Evolutionary conservation across 2,329 filamentous ascomycete species (phyloP).

Genomic region (Teratosphaeria nubilosa): DNA sequence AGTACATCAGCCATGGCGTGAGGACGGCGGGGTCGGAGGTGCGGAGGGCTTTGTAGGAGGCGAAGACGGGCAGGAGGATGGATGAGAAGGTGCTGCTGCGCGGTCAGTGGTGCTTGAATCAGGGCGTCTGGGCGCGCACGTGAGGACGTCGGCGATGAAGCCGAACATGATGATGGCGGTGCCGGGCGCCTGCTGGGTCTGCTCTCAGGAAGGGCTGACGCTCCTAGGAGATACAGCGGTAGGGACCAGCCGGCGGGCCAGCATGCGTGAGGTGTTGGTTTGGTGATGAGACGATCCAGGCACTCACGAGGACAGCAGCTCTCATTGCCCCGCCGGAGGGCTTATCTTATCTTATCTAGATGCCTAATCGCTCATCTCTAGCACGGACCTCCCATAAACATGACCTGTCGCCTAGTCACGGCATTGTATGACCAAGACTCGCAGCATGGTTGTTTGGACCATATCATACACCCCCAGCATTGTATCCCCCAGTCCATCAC

Average conservation of each 20-base stretch:
- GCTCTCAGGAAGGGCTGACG: background rate
- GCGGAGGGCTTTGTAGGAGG: conserved; percentile 95
- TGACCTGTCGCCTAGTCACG: no score
- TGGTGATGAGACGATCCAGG: background rate
- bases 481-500: no score
- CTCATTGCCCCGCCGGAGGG: background rate
- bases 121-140: conserved; percentile 49
- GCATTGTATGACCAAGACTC: no score
- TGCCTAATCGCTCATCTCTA: background rate
- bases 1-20: conserved; percentile 99
- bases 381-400: no score
- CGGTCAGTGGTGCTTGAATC: no score
- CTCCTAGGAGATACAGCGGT: background rate
- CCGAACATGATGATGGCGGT: conserved; percentile 52
- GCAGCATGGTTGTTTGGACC: no score
- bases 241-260: background rate
- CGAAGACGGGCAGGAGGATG: conserved; percentile 89
- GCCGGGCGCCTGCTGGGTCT: background rate
- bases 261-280: background rate
- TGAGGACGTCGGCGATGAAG: conserved; percentile 65
- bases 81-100: conserved; percentile 64
- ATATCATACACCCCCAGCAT: no score
- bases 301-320: background rate
- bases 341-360: background rate
- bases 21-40: conserved; percentile 80